phyloP scores from a whole-genome alignment of 73 alveolate genomes.

The Blepharisma stoltei region DNA sequence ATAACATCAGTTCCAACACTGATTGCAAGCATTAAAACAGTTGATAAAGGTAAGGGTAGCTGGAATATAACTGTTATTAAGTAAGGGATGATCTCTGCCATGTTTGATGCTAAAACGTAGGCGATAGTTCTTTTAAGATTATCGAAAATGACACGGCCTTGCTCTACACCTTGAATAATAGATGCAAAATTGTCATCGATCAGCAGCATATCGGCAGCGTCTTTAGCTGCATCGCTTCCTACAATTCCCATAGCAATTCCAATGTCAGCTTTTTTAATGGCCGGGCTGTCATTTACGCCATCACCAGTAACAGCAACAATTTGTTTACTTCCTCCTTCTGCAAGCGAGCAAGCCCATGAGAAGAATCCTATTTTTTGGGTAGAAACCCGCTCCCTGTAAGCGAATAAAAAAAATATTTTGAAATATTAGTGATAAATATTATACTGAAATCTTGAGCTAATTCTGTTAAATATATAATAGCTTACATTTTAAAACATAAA shows the following conservation, averaged over 20 bases:
- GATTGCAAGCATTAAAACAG: constrained; percentile 70
- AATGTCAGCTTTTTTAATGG: constrained; percentile 77
- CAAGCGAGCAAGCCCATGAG: too few relatives aligned
- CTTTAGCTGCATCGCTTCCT: constrained; percentile 99
- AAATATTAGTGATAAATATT: too few relatives aligned
- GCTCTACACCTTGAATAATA: constrained; percentile 95
- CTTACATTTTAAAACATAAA: too few relatives aligned
- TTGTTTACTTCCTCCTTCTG: too few relatives aligned
- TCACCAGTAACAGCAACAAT: constrained; percentile 98
- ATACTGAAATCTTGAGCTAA: too few relatives aligned
- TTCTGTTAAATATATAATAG: too few relatives aligned
- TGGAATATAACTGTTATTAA: constrained; percentile 65
- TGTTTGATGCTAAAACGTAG: constrained; percentile 70
- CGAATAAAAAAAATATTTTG: too few relatives aligned
- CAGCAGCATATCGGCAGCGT: constrained; percentile 98
- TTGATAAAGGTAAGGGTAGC: constrained; percentile 82
- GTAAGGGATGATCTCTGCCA: constrained; percentile 86
- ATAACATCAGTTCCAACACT: constrained; percentile 86
- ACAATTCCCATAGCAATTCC: constrained; percentile 87
- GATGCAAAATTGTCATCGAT: constrained; percentile 97
- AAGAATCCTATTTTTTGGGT: too few relatives aligned
- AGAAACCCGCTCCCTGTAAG: too few relatives aligned
- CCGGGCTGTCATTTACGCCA: constrained; percentile 87
- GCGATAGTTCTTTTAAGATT: constrained; percentile 79
- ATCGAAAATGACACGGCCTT: constrained; percentile 94